Evolutionary conservation across 805 yeast species (phyloP), one percentile per base, ranked within the genome.

Genomic region (Metschnikowia baotianmanensis): DNA sequence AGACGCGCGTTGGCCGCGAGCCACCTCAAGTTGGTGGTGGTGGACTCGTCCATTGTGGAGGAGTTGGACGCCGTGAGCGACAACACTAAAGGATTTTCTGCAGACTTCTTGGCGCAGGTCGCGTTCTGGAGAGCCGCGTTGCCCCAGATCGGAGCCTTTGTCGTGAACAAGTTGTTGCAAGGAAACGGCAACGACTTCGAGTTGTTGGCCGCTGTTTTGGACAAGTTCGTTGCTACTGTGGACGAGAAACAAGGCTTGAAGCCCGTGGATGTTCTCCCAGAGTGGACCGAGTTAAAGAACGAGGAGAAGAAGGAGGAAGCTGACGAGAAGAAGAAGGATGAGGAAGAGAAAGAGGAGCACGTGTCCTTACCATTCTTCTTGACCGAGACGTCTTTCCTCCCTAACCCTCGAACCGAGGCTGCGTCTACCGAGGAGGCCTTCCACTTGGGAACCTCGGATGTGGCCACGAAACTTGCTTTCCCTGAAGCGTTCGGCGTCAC

Each of bases 171-270:
- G 59, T 77, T 88, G 52, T 78, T 83, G 63, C 86, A 83, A 59
- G 82, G 93, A 12, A 83, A 84, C 46, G 93, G 95, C 36, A 76
- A 83, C 37, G 88, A 82, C 48, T 85, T 87, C 45, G 96, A 89
- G 66, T 68, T 83, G 44, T 73, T 88, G 49, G 86, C 85, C 24
- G 79, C 83, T 24, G 87, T 82, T 34, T 70, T 83, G 57, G 80
- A 82, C 43, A 77, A 78, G 43, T 74, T 80, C 38, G 76, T 86
- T 40, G 80, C 79, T 36, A 78, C 80, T 46, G 76, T 76, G 15
- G 71, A 73, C 36, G 77, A 76, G 58, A 57, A 59, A 46, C 39
- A 69, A 50, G 69, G 60, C 2, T 66, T 71, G 52, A 67, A 65
- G 50, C 59, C 69, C 10, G 60, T 69, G 21, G 35, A 40, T 11